A percentile compares a stretch with the other conserved stretches of the same genome.
These are phyloP conservation scores for Coniochaeta prunicola DNA, from an alignment of 2,329 filamentous ascomycete genomes.

Conservation along the genomic window DNA sequence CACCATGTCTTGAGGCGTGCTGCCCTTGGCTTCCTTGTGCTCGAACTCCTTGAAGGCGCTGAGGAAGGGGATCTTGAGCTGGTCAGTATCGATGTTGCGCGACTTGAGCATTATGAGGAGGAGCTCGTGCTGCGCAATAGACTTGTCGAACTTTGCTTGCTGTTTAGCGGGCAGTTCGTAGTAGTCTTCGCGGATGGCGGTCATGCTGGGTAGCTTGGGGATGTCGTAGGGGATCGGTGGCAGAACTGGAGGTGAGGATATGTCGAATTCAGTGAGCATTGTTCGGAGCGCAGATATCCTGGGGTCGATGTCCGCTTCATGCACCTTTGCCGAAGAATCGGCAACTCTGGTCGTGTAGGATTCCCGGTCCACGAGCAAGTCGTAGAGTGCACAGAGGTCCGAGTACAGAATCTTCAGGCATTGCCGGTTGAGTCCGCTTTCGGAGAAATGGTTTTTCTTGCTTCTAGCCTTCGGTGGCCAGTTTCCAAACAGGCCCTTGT, in stretches of 20 bases:
- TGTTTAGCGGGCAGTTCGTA: slow-evolving; percentile 62
- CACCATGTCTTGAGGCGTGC: slow-evolving; percentile 56
- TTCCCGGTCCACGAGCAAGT: slow-evolving; percentile 75
- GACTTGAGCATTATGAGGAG: slow-evolving; percentile 69
- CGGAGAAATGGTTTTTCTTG: slow-evolving; percentile 86
- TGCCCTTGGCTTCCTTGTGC: slow-evolving; percentile 56
- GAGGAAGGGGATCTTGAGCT: slow-evolving; percentile 52
- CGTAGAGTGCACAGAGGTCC: slow-evolving; percentile 82
- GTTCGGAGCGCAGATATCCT: slow-evolving; percentile 65
- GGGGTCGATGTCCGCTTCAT: slow-evolving; percentile 49
- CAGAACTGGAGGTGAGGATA: slow-evolving; percentile 79
- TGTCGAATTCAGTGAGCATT: slow-evolving; percentile 81
- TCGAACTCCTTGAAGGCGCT: slow-evolving; percentile 66
- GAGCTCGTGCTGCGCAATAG: slow-evolving; percentile 72
- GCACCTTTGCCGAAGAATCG: slow-evolving; percentile 54
- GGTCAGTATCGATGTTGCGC: slow-evolving; percentile 69
- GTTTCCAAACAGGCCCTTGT: slow-evolving; percentile 51
- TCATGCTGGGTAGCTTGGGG: slow-evolving; percentile 67
- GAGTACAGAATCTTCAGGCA: slow-evolving; percentile 77
- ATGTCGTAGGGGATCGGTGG: slow-evolving; percentile 88
- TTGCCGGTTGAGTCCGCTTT: slow-evolving; percentile 77
- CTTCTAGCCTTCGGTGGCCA: slow-evolving; percentile 90
- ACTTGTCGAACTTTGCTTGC: slow-evolving; percentile 63
- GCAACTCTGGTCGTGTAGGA: slow-evolving; percentile 71
- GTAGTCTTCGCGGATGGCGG: slow-evolving; percentile 57